Conservation (phyloP, 805 yeast species). For the Lachancea fermentati region DNA sequence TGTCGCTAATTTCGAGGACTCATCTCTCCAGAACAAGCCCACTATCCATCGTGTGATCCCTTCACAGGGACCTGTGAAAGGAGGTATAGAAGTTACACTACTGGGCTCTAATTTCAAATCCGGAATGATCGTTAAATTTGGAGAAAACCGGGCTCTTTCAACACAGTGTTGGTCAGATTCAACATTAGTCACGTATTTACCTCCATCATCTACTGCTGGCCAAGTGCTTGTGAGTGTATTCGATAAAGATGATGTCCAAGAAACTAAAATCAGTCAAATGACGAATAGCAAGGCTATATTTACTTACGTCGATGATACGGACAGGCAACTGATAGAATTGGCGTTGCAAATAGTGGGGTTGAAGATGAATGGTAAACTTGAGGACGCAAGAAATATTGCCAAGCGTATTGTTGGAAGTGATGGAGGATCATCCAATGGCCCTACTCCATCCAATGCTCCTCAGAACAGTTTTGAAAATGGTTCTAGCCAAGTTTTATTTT, state of each 20-base stretch:
- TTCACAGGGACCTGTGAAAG: conserved; percentile 90
- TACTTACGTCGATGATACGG: conserved; percentile 93
- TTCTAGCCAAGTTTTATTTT: conserved; percentile 8
- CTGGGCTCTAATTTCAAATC: conserved; percentile 82
- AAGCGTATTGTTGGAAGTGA: conserved; percentile 73
- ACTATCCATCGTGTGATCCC: conserved; percentile 85
- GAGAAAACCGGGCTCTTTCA: conserved; percentile 68
- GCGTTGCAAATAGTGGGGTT: conserved; percentile 95
- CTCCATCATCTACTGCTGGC: conserved; percentile 86
- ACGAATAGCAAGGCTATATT: conserved; percentile 44
- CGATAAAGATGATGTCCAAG: conserved; percentile 10
- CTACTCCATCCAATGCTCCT: conserved; percentile 15
- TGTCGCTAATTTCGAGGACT: conserved; percentile 7
- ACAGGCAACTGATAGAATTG: conserved; percentile 86
- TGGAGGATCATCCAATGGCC: conserved; percentile 22
- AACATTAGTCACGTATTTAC: conserved; percentile 88
- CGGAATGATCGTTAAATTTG: conserved; percentile 81
- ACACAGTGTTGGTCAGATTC: conserved; percentile 96
- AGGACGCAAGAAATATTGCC: conserved; percentile 92
- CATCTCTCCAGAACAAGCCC: conserved; percentile 35
- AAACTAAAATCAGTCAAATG: conserved; percentile 10
- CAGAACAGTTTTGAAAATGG: conserved; percentile 9
- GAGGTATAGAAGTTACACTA: conserved; percentile 92
- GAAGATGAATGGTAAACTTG: conserved; percentile 93
- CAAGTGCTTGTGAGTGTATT: conserved; percentile 87